Conservation (phyloP, 257 asterid species). For the Parsonsia alboflavescens region DNA sequence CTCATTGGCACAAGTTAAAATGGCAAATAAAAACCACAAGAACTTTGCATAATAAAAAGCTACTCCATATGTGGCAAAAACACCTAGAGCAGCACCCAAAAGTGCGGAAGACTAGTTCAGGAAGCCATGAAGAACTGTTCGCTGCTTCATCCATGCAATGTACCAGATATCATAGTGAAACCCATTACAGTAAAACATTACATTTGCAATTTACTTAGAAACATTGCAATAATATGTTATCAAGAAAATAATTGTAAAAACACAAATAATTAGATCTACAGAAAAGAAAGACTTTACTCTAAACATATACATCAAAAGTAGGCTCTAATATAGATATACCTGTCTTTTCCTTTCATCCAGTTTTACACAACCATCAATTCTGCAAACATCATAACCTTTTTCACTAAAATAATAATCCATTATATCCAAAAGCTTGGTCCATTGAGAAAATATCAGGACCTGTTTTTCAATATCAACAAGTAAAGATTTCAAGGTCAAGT, state of each 20-base stretch:
- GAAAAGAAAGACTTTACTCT: too few relatives aligned
- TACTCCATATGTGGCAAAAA: not conserved
- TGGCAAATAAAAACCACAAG: not conserved
- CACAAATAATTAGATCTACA: too few relatives aligned
- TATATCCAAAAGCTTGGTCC: slow-evolving; percentile 92
- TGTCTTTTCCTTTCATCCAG: slow-evolving; percentile 70
- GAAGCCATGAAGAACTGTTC: not conserved
- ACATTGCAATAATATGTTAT: too few relatives aligned
- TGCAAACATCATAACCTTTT: slow-evolving; percentile 71
- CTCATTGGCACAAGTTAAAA: too few relatives aligned
- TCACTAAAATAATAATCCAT: slow-evolving; percentile 94
- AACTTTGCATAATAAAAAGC: not conserved
- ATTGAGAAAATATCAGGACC: slow-evolving; percentile 97
- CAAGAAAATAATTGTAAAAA: not conserved
- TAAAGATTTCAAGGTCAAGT: slow-evolving; percentile 6
- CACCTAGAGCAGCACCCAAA: not conserved
- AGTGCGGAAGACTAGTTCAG: not conserved
- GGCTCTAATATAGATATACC: slow-evolving; percentile 31
- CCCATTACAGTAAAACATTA: not conserved
- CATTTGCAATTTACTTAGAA: not conserved
- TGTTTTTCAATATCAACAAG: slow-evolving; percentile 23
- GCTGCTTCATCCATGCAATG: not conserved
- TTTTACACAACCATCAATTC: slow-evolving; percentile 88
- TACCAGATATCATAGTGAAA: not conserved
- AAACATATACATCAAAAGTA: not conserved